These are phyloP conservation scores for Juglanconis oblonga DNA, from an alignment of 2,329 filamentous ascomycete species.

Conservation along the genomic window DNA sequence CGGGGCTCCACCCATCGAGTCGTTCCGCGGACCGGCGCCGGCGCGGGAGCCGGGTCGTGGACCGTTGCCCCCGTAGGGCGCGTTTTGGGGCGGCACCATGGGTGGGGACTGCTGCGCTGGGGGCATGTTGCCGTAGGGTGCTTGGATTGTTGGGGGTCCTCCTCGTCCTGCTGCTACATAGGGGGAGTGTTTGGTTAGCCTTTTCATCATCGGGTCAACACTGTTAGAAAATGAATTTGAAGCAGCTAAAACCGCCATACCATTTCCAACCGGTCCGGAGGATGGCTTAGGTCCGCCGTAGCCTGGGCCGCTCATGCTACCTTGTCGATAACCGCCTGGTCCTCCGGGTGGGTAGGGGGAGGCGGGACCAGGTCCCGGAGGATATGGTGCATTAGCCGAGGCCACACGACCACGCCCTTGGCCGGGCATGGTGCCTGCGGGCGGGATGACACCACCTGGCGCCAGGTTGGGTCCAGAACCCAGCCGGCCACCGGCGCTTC, in stretches of 20 bases:
- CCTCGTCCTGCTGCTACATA: conserved; percentile 23
- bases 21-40: conserved; percentile 6
- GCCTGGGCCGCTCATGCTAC: conserved; percentile 18
- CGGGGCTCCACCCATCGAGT: conserved; percentile 12
- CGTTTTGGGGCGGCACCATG: conserved; percentile 21
- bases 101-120: conserved; percentile 13
- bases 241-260: conserved; percentile 6
- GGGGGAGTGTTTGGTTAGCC: conserved; percentile 36
- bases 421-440: conserved; percentile 19
- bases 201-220: conserved; percentile 32
- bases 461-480: conserved; percentile 20
- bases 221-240: conserved; percentile 25
- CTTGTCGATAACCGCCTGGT: conserved; percentile 18
- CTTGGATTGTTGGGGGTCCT: conserved; percentile 6
- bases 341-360: conserved; percentile 2
- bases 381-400: conserved; percentile 40
- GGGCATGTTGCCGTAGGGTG: conserved; percentile 10
- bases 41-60: conserved; percentile 9
- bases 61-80: conserved; percentile 18
- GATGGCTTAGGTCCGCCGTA: conserved; percentile 14
- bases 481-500: conserved; percentile 25
- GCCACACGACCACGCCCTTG: conserved; percentile 36
- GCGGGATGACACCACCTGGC: conserved; percentile 1
- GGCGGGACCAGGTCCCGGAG: conserved; percentile 32
- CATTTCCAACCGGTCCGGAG: conserved; percentile 16